Percentiles rank a stretch among this genome's conserved stretches.
These are phyloP conservation scores for Metahyphopichia silvanorum DNA, from an alignment of 805 yeast genomes.

Conservation along the genomic window DNA sequence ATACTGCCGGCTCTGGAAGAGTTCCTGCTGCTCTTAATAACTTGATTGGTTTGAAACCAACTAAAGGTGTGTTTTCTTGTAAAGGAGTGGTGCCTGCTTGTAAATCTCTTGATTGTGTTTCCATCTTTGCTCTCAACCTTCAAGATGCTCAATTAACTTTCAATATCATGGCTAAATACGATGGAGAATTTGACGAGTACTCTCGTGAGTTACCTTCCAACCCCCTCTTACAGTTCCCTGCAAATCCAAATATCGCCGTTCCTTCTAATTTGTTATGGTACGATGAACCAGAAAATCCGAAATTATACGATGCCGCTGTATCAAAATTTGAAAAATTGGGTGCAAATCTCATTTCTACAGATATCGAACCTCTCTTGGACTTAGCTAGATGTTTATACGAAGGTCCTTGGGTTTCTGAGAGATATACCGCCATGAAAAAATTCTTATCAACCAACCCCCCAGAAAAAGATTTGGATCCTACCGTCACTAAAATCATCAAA, in stretches of 20 bases:
- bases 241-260: slow-evolving; percentile 66
- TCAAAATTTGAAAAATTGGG: slow-evolving; percentile 42
- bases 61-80: slow-evolving; percentile 83
- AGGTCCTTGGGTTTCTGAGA: slow-evolving; percentile 99
- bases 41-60: slow-evolving; percentile 87
- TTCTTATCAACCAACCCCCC: slow-evolving; percentile 73
- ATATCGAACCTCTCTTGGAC: slow-evolving; percentile 73
- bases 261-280: slow-evolving; percentile 76
- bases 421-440: slow-evolving; percentile 79
- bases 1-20: slow-evolving; percentile 97
- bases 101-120: slow-evolving; percentile 88
- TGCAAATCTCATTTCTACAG: slow-evolving; percentile 53
- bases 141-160: slow-evolving; percentile 81
- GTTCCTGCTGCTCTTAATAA: slow-evolving; percentile 96
- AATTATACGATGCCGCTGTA: slow-evolving; percentile 61
- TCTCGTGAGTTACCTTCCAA: slow-evolving; percentile 71
- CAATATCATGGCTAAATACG: slow-evolving; percentile 68
- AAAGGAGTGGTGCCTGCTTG: slow-evolving; percentile 97
- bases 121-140: slow-evolving; percentile 74
- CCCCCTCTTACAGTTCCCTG: slow-evolving; percentile 58
- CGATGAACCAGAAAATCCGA: slow-evolving; percentile 77
- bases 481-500: slow-evolving; percentile 70
- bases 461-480: slow-evolving; percentile 71
- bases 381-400: slow-evolving; percentile 88
- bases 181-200: slow-evolving; percentile 67